Evolutionary conservation across 1,139 yeast genomes (phyloP), one percentile per base, ranked within the genome.

Genomic region (Nakaseomyces bracarensis): DNA sequence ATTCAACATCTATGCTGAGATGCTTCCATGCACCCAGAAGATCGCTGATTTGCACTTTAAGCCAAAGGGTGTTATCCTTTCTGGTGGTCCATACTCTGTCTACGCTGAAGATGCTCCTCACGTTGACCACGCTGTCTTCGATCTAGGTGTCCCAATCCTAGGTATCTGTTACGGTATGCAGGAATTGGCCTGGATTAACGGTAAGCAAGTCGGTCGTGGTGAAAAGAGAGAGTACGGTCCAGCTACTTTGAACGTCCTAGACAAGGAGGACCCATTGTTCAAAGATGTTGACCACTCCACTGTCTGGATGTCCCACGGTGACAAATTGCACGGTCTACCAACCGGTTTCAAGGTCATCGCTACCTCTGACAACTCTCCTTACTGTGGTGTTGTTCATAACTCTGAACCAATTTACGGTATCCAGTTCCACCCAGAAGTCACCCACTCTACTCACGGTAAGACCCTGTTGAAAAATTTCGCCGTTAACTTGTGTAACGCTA

Each of bases 231-330:
- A 91, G 70, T 91, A 91, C 65, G 99, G 99, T 48, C 96, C 95
- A 42, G 96, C 98, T 48, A 79, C 85, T 47, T 74, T 91, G 64
- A 74, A 79, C 54, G 94, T 87, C 43, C 71, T 75, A 57, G 93
- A 85, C 61, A 49, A 69, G 36, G 48, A 66, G 16, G 79, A 87
- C 65, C 79, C 85, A 25, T 72, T 91, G 53, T 89, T 91, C 69
- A 72, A 79, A 52, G 96, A 80, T 47, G 85, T 93, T 55, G 94
- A 86, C 67, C 82, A 89, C 69, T 86, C 95, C 47, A 63, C 63
- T 40, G 97, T 93, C 50, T 91, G 99, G 99, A 91, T 91, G 99
- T 89, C 97, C 37, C 99, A 91, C 67, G 96, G 96, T 60, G 99
- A 91, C 70, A 93, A 91, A 71, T 75, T 91, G 59, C 81, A 80